A percentile compares a stretch with the other conserved stretches of the same genome.
phyloP scores from a whole-genome alignment of 169 alveolate genomes.

The Neospora caninum region DNA sequence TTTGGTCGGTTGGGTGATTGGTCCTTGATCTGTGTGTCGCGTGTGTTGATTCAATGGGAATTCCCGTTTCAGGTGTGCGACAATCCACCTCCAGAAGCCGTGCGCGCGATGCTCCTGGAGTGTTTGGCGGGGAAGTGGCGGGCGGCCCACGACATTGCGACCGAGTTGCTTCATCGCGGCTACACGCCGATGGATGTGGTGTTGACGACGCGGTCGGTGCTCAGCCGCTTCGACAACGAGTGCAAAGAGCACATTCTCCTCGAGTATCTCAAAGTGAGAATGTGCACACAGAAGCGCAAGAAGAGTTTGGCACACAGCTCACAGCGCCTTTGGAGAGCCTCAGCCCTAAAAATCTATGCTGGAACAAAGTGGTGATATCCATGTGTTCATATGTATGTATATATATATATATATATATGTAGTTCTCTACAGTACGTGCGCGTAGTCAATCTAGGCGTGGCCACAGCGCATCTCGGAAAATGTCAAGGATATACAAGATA shows the following conservation, averaged over 20 bases:
- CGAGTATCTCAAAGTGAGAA: constrained; percentile 53
- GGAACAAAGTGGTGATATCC: no score
- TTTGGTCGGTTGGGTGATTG: no score
- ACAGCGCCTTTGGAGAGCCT: no score
- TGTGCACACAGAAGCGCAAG: not conserved
- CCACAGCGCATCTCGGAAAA: no score
- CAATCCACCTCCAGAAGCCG: constrained; percentile 65
- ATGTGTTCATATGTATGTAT: not conserved
- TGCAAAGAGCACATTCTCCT: constrained; percentile 65
- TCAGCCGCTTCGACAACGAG: constrained; percentile 56
- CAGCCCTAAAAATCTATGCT: no score
- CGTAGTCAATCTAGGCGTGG: no score
- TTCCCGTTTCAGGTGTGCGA: constrained; percentile 55
- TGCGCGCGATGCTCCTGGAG: constrained; percentile 49
- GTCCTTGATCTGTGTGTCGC: no score
- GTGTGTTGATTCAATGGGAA: no score
- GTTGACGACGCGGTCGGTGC: constrained; percentile 54
- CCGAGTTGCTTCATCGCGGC: constrained; percentile 17
- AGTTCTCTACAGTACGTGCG: no score
- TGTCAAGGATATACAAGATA: no score
- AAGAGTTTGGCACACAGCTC: no score
- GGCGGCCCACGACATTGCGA: constrained; percentile 27
- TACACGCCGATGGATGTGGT: constrained; percentile 51
- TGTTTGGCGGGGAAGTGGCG: constrained; percentile 64
- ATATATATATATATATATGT: not conserved